Evolutionary conservation across 2,329 filamentous ascomycete species (phyloP).

Genomic region (Xylaria multiplex): DNA sequence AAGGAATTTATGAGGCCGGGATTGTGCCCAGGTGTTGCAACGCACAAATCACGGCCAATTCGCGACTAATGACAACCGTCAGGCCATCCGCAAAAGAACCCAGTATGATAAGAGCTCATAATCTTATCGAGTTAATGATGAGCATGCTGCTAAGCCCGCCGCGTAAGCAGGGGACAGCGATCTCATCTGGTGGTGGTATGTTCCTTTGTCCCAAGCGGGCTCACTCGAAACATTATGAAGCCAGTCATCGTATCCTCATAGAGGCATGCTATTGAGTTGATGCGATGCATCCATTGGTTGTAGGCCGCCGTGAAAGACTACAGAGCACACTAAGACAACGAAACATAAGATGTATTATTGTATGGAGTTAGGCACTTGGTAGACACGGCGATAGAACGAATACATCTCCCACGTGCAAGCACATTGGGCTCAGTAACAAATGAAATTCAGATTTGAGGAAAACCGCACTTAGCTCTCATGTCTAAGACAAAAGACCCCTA

Average conservation of each 20-base stretch:
- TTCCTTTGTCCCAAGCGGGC: not conserved
- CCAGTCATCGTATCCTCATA: constrained; percentile 6
- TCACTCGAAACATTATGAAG: not conserved
- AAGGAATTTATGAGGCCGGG: not conserved
- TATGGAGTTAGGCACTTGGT: not conserved
- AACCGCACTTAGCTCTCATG: not conserved
- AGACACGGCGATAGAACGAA: not conserved
- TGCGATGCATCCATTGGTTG: not conserved
- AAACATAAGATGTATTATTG: not conserved
- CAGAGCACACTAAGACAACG: not conserved
- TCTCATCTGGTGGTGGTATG: not conserved
- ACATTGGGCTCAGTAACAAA: not conserved
- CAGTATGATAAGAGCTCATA: not conserved
- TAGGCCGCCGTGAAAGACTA: too few species aligned
- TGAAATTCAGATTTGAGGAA: not conserved
- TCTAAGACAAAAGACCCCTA: not conserved
- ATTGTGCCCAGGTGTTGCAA: not conserved
- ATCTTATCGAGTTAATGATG: not conserved
- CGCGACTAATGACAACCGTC: too few species aligned
- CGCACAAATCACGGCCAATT: too few species aligned
- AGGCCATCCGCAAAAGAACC: not conserved
- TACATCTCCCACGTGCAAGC: constrained; percentile 2
- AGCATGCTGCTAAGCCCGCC: constrained; percentile 1
- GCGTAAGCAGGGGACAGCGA: not conserved
- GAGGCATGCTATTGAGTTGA: not conserved